Evolutionary conservation across 305 asterid species (phyloP).

Genomic region (Fraxinus floribunda): DNA sequence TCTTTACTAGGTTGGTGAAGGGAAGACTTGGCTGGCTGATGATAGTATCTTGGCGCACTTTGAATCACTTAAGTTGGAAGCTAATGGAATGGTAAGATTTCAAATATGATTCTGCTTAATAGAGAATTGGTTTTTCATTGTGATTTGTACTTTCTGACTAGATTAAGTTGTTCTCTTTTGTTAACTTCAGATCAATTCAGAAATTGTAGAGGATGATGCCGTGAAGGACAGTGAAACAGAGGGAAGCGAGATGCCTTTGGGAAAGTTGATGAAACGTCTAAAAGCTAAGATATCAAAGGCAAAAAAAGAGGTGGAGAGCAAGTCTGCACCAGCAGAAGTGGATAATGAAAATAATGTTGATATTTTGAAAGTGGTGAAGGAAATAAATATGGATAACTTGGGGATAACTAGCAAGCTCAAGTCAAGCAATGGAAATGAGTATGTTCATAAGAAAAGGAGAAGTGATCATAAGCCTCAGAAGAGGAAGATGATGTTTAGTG

Average conservation of each 20-base stretch:
- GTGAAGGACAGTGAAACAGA: conserved; percentile 92
- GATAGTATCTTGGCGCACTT: conserved; percentile 70
- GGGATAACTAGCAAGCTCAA: conserved; percentile 58
- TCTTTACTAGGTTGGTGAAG: conserved; percentile 58
- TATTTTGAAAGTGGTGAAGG: conserved; percentile 79
- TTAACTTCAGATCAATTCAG: conserved; percentile 57
- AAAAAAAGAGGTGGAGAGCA: conserved; percentile 68
- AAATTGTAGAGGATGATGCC: conserved; percentile 60
- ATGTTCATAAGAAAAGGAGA: conserved; percentile 42
- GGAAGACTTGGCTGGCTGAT: conserved; percentile 88
- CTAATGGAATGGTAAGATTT: conserved; percentile 71
- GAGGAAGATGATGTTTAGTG: conserved; percentile 55
- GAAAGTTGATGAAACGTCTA: conserved; percentile 79
- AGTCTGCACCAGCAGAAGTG: conserved; percentile 44
- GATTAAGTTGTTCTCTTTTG: conserved; percentile 25
- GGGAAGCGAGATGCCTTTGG: conserved; percentile 92
- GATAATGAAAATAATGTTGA: conserved; percentile 61
- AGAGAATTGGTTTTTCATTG: background rate
- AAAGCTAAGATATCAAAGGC: conserved; percentile 82
- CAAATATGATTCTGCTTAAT: conserved; percentile 7
- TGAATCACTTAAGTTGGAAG: conserved; percentile 72
- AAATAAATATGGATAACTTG: conserved; percentile 66
- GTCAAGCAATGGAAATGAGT: conserved; percentile 68
- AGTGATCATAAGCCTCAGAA: conserved; percentile 47
- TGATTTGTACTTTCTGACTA: conserved; percentile 19